phyloP scores from a whole-genome alignment of 768 basidiomycete species.

The Udeniomyces megalosporus region DNA sequence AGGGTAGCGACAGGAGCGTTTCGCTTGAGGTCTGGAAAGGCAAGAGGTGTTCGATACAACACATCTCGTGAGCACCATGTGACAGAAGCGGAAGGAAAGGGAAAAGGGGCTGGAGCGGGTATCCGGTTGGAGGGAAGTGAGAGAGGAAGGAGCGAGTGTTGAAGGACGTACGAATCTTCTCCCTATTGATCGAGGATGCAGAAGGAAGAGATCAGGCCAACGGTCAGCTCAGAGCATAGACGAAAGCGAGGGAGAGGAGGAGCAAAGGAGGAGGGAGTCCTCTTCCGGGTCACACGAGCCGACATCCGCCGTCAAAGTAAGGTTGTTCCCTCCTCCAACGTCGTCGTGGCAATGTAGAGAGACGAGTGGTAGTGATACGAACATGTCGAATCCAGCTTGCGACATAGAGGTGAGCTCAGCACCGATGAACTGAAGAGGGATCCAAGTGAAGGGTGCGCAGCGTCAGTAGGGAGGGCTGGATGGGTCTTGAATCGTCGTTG shows the following conservation, averaged over 20 bases:
- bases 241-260: not conserved
- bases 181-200: not conserved
- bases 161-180: slow-evolving; percentile 12
- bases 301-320: too few relatives aligned
- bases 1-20: slow-evolving; percentile 47
- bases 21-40: slow-evolving; percentile 41
- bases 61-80: not conserved
- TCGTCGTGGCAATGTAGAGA: not conserved
- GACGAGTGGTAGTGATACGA: not conserved
- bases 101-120: not conserved
- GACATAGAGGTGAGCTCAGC: slow-evolving; percentile 94
- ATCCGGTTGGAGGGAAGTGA: not conserved
- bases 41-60: not conserved
- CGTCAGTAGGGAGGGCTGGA: not conserved
- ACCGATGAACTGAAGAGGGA: slow-evolving; percentile 51
- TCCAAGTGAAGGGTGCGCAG: not conserved
- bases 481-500: not conserved
- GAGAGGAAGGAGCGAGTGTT: not conserved
- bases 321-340: not conserved
- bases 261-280: not conserved
- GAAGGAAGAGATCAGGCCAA: too few relatives aligned
- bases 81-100: not conserved
- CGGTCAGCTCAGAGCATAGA: not conserved
- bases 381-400: slow-evolving; percentile 96
- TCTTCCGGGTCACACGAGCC: not conserved